These are phyloP conservation scores for Kodamaea sp. DNA, from an alignment of 1,139 yeast genomes.

Conservation along the genomic window DNA sequence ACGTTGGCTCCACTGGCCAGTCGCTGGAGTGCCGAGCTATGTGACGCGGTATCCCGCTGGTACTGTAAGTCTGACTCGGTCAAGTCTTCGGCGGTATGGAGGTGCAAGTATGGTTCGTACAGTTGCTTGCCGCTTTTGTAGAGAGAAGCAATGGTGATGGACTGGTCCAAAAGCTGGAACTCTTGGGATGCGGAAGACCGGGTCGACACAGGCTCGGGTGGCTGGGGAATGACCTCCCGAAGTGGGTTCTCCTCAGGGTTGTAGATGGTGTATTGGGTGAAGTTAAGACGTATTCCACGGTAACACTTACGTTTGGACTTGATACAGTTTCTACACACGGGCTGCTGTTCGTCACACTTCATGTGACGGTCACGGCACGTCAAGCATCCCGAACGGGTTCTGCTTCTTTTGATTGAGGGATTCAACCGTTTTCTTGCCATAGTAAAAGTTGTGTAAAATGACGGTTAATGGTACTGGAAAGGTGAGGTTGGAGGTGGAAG, in stretches of 20 bases:
- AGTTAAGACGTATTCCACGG: constrained; percentile 47
- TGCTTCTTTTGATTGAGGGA: constrained; percentile 27
- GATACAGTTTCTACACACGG: constrained; percentile 47
- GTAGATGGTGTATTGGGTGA: constrained; percentile 45
- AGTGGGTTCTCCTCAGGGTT: constrained; percentile 30
- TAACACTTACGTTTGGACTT: constrained; percentile 45
- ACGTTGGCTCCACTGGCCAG: neutral
- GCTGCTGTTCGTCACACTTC: constrained; percentile 51
- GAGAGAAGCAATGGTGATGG: constrained; percentile 43
- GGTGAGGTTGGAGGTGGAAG: no score
- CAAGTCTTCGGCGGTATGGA: constrained; percentile 34
- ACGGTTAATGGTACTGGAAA: no score
- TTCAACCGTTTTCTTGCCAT: constrained; percentile 22
- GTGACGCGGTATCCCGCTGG: constrained; percentile 23
- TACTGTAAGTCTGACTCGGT: constrained; percentile 35
- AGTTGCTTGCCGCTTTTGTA: constrained; percentile 33
- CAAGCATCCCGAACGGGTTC: constrained; percentile 48
- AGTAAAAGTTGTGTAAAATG: no score
- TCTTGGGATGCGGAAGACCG: constrained; percentile 1
- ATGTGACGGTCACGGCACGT: constrained; percentile 52
- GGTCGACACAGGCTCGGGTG: constrained; percentile 1
- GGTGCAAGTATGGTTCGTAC: constrained; percentile 36
- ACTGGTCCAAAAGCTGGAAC: constrained; percentile 35
- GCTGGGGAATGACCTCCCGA: constrained; percentile 1
- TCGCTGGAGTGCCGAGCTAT: neutral